Base-by-base conservation (phyloP, 768 basidiomycete species). In the Kondoa subrosea region DNA sequence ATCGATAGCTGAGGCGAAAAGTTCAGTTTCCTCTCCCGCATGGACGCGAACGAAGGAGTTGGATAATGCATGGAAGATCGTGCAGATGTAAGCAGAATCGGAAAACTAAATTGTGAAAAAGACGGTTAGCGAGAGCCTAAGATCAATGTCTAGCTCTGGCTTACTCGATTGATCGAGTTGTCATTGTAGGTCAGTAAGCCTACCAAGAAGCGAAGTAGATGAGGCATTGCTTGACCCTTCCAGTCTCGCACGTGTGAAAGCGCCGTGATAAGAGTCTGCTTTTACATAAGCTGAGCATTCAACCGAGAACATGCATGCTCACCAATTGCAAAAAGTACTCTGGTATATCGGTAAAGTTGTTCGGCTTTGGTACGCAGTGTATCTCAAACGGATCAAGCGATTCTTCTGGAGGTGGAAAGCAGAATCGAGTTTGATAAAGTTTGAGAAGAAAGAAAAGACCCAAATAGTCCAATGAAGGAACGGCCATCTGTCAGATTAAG, bases 271-370 rank as follows among this genome's bases (percentile, higher is more conserved):
- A 93, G 80, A 66, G 82, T 82, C 89, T 92, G 73, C 59, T 66
- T 4, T 21, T 50, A 21, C 40, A 8, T 50, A 8, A 50, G 40
- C 40, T 50, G 8, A 0, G 34, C 34, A 16, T 65, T 27, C 2
- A 8, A 34, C 16, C 8, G 33, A 31, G 32, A n/a, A 26, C 62
- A 25, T 29, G 2, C 21, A 15, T 1, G 74, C 81, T 66, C 69
- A 88, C 93, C 84, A 93, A 93, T 72, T 89, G 87, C 30, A 97
- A 87, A 73, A 95, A 92, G 76, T 97, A 96, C 72, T 95, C 89
- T 0, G 90, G 78, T 32, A 95, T 79, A 72, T 95, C 89, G 67
- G 85, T 83, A 76, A 97, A 97, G 73, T 95, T 87, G 75, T 96
- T 97, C 17, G 92, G 89, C 72, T 88, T 86, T 1, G 92, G 92